A percentile compares a stretch with the other conserved stretches of the same genome.
Evolutionary conservation across 768 basidiomycete genomes (phyloP).

Genomic region (Agaricus sinodeliciosus): DNA sequence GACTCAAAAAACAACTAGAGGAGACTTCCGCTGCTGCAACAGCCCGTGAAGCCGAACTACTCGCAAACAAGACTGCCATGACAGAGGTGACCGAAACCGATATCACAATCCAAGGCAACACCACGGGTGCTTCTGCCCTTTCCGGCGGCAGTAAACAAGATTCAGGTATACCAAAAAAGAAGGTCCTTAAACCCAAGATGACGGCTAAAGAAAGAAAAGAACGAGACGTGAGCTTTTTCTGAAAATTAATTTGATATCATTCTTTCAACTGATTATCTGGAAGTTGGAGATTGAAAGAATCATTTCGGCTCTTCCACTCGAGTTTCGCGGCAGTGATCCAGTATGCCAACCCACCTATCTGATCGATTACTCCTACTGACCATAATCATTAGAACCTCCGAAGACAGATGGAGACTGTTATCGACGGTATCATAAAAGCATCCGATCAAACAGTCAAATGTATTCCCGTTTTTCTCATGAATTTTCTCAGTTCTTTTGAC

Average conservation of each 20-base stretch:
- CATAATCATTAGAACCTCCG: conserved; percentile 49
- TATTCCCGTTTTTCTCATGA: conserved; percentile 20
- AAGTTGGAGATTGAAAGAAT: conserved; percentile 64
- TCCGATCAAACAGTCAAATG: conserved; percentile 55
- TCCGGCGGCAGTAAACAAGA: conserved; percentile 17
- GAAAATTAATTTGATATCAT: background rate
- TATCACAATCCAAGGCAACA: conserved; percentile 32
- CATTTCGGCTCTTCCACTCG: conserved; percentile 73
- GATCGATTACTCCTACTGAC: background rate
- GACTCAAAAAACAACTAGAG: conserved; percentile 33
- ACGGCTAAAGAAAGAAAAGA: conserved; percentile 82
- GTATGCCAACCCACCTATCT: conserved; percentile 38
- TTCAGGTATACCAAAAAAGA: conserved; percentile 37
- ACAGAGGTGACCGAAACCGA: conserved; percentile 35
- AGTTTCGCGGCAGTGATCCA: conserved; percentile 85
- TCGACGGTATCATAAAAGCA: conserved; percentile 68
- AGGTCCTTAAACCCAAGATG: conserved; percentile 57
- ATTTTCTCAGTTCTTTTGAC: background rate
- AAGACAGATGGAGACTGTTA: conserved; percentile 72
- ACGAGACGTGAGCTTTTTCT: conserved; percentile 45
- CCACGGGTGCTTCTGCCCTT: conserved; percentile 28
- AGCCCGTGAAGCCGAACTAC: conserved; percentile 11
- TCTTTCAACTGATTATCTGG: background rate
- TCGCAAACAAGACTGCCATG: conserved; percentile 31
- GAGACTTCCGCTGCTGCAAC: conserved; percentile 26